Percentiles rank a stretch among this genome's conserved stretches.
Evolutionary conservation across 805 yeast genomes (phyloP).

Genomic region (Myxozyma sirexii): DNA sequence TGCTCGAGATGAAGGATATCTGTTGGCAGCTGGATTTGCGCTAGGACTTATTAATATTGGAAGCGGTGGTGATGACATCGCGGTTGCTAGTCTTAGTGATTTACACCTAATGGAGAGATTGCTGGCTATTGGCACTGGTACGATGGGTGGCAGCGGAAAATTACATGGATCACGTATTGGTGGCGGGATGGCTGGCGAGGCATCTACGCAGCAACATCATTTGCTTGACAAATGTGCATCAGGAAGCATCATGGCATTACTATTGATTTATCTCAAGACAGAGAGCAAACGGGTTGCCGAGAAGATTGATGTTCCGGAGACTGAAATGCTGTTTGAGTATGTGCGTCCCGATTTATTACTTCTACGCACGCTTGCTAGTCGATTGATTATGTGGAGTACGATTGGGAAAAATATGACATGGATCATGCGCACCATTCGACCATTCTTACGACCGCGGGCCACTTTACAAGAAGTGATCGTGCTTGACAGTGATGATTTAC

Average conservation of each 20-base stretch:
- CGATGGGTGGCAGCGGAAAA: slow-evolving; percentile 10
- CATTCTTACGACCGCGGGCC: slow-evolving; percentile 40
- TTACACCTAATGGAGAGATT: slow-evolving; percentile 64
- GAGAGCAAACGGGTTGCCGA: slow-evolving; percentile 61
- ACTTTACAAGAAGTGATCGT: slow-evolving; percentile 15
- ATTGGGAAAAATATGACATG: slow-evolving; percentile 56
- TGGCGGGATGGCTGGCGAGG: slow-evolving; percentile 42
- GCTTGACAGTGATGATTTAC: slow-evolving; percentile 63
- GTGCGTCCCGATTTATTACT: slow-evolving; percentile 77
- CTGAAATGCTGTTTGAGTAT: slow-evolving; percentile 63
- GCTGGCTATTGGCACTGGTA: slow-evolving; percentile 57
- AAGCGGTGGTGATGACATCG: slow-evolving; percentile 55
- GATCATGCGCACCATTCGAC: slow-evolving; percentile 63
- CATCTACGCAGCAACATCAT: slow-evolving; percentile 62
- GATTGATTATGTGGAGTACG: slow-evolving; percentile 71
- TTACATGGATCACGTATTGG: slow-evolving; percentile 12
- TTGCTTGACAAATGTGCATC: slow-evolving; percentile 62
- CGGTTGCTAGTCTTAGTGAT: slow-evolving; percentile 59
- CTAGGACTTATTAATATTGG: slow-evolving; percentile 84
- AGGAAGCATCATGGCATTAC: slow-evolving; percentile 77
- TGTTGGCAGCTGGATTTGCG: slow-evolving; percentile 85
- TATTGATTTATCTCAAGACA: slow-evolving; percentile 72
- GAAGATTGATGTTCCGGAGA: slow-evolving; percentile 61
- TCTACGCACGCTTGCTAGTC: slow-evolving; percentile 62
- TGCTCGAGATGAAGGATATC: slow-evolving; percentile 66